These are phyloP conservation scores for Aspergillus nidulans DNA, from an alignment of 495 filamentous ascomycete genomes.

Conservation along the genomic window DNA sequence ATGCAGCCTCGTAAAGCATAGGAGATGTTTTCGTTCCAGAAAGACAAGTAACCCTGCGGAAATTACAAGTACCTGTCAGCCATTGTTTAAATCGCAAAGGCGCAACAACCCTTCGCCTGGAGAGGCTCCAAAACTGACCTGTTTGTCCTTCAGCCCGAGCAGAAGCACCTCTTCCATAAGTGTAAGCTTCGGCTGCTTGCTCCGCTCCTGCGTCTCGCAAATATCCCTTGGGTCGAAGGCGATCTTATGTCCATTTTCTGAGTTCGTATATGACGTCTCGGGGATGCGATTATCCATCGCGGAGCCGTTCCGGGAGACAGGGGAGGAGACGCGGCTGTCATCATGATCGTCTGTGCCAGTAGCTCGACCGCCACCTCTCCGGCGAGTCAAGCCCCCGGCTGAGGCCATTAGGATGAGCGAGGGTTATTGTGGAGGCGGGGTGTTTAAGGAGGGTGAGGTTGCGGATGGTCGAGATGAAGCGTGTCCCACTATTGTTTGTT, in stretches of 20 bases:
- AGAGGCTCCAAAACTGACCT: conserved; percentile 50
- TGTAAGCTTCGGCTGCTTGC: conserved; percentile 96
- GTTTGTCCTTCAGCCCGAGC: conserved; percentile 96
- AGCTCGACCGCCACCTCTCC: conserved; percentile 65
- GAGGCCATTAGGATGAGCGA: conserved; percentile 53
- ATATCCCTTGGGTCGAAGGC: conserved; percentile 96
- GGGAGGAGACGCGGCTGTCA: conserved; percentile 67
- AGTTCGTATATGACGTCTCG: conserved; percentile 87
- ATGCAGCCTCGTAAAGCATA: conserved; percentile 97
- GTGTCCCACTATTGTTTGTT: conserved; percentile 28
- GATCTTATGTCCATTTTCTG: conserved; percentile 98
- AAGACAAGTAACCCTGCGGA: conserved; percentile 86
- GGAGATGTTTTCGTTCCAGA: conserved; percentile 99
- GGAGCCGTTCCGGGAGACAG: conserved; percentile 54
- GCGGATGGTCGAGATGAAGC: conserved; percentile 15
- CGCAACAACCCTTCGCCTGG: not conserved
- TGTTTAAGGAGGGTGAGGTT: conserved; percentile 10
- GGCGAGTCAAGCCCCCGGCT: conserved; percentile 68
- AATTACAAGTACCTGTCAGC: conserved; percentile 18
- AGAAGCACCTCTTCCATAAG: conserved; percentile 97
- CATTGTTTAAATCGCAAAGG: not conserved
- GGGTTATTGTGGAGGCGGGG: conserved; percentile 19
- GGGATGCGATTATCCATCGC: conserved; percentile 62
- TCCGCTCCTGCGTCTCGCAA: conserved; percentile 92
- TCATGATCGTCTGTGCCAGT: conserved; percentile 53